Evolutionary conservation across 2,329 filamentous ascomycete genomes (phyloP).

Genomic region (Triangularia setosa): DNA sequence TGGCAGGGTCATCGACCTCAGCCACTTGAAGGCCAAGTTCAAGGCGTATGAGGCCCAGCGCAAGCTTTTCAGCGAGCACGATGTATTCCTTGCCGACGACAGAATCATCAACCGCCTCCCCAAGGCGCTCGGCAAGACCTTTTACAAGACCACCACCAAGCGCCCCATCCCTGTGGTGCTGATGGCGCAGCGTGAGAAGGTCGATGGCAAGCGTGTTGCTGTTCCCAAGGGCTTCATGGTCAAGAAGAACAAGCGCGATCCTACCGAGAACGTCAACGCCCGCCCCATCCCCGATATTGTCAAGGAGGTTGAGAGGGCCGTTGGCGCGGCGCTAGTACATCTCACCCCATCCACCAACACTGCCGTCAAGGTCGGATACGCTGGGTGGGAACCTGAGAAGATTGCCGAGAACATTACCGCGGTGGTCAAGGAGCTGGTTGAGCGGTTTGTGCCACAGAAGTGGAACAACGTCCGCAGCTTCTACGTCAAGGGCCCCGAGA

Average conservation of each 20-base stretch:
- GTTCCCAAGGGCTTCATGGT: constrained; percentile 45
- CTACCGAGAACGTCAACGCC: constrained; percentile 35
- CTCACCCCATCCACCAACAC: constrained; percentile 75
- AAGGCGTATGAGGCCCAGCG: constrained; percentile 82
- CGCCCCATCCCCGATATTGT: constrained; percentile 65
- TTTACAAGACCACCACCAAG: constrained; percentile 81
- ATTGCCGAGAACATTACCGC: constrained; percentile 76
- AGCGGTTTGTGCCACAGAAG: constrained; percentile 77
- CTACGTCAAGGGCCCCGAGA: constrained; percentile 87
- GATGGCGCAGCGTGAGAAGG: constrained; percentile 56
- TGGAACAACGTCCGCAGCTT: constrained; percentile 83
- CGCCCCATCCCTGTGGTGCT: constrained; percentile 80
- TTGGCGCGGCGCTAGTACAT: constrained; percentile 69
- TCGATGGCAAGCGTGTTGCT: constrained; percentile 55
- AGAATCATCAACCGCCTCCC: constrained; percentile 73
- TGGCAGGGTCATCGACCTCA: constrained; percentile 72
- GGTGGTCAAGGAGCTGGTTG: constrained; percentile 64
- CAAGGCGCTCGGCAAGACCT: constrained; percentile 79
- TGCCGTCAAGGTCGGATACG: constrained; percentile 73
- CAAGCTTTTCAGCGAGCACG: constrained; percentile 80
- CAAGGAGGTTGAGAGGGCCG: constrained; percentile 73
- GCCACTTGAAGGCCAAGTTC: constrained; percentile 79
- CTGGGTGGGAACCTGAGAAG: constrained; percentile 69
- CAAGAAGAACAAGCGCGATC: constrained; percentile 36
- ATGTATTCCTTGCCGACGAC: constrained; percentile 91